A percentile compares a stretch with the other conserved stretches of the same genome.
Evolutionary conservation across 1,284 basidiomycete species (phyloP).

Genomic region (Sphaerobolus stellatus): DNA sequence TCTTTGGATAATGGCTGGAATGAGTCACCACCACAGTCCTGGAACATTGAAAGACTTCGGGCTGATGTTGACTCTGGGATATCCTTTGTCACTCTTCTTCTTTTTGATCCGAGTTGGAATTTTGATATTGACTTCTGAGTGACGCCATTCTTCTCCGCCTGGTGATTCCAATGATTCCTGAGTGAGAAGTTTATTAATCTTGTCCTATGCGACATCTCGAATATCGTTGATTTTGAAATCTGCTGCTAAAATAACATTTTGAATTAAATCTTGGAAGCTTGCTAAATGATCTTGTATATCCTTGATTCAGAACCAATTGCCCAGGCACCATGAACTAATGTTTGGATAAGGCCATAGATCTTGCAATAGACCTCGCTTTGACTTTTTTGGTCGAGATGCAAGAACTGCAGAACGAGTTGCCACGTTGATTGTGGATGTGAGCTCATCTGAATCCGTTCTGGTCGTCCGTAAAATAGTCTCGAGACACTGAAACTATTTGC

Average conservation of each 20-base stretch:
- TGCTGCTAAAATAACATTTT: background rate
- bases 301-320: background rate
- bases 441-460: background rate
- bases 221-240: background rate
- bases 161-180: background rate
- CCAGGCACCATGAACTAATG: background rate
- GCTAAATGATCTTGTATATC: background rate
- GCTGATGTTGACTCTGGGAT: background rate
- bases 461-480: background rate
- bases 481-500: background rate
- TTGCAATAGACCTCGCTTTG: no score
- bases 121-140: constrained; percentile 17
- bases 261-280: background rate
- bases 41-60: background rate
- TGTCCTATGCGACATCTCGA: background rate
- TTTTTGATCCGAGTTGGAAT: constrained; percentile 17
- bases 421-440: background rate
- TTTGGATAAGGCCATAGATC: no score
- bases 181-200: background rate
- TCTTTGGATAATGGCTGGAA: constrained; percentile 11
- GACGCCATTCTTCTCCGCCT: constrained; percentile 10
- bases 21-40: constrained; percentile 4
- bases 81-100: background rate
- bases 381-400: no score
- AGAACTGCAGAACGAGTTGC: no score